Evolutionary conservation across 306 rosid genomes (phyloP).

Genomic region (Lablab purpureus): DNA sequence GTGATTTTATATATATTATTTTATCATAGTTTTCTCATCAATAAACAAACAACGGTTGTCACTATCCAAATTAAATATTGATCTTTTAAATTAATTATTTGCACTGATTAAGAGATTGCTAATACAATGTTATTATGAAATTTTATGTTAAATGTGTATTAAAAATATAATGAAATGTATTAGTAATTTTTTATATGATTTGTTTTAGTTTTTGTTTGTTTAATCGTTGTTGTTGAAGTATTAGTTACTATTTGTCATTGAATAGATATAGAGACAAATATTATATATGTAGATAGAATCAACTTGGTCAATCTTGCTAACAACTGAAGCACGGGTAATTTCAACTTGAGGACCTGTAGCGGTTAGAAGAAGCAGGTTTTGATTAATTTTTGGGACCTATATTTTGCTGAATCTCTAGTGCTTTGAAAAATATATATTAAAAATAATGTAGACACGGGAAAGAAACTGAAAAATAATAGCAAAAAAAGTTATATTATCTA

Average conservation of each 20-base stretch:
- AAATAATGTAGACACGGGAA: background rate
- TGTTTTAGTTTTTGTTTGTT: background rate
- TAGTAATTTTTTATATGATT: background rate
- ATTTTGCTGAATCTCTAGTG: background rate
- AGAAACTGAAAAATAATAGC: background rate
- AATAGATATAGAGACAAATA: background rate
- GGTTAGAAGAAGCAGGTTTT: slow-evolving; percentile 7
- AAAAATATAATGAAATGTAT: background rate
- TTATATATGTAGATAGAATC: slow-evolving; percentile 4
- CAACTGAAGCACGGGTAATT: background rate
- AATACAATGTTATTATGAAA: background rate
- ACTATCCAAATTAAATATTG: too few relatives aligned
- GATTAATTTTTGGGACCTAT: background rate
- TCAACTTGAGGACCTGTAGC: slow-evolving; percentile 25
- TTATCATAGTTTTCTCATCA: too few relatives aligned
- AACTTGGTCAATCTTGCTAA: background rate
- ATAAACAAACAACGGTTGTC: too few relatives aligned
- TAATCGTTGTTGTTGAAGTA: background rate
- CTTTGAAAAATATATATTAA: background rate
- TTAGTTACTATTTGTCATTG: background rate
- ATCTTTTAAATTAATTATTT: too few relatives aligned
- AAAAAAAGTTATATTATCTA: slow-evolving; percentile 31
- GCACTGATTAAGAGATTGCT: too few relatives aligned
- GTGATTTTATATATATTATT: too few relatives aligned
- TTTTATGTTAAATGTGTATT: background rate